These are phyloP conservation scores for Botrytis cinerea DNA, from an alignment of 2,329 filamentous ascomycete species.

Conservation along the genomic window DNA sequence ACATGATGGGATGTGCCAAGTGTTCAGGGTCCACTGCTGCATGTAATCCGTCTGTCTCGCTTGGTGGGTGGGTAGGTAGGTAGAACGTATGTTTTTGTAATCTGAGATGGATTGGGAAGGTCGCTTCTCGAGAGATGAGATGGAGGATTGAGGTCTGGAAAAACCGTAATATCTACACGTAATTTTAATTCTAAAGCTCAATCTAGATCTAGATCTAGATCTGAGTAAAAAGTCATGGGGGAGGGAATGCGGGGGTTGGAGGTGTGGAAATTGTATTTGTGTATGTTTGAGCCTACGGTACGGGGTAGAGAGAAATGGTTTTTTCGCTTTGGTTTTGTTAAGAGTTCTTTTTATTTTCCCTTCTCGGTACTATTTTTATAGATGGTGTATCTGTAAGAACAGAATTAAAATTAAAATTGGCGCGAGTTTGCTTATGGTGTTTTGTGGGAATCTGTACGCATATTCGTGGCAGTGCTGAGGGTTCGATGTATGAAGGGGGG, in stretches of 20 bases:
- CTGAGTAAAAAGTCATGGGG: background rate
- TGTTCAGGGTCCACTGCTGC: constrained; percentile 10
- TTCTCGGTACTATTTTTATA: no score
- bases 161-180: no score
- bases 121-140: background rate
- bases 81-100: background rate
- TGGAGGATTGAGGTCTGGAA: background rate
- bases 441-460: background rate
- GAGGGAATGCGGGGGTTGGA: no score
- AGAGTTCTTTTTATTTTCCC: background rate
- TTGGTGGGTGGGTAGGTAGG: background rate
- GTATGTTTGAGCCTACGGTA: no score
- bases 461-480: background rate
- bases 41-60: background rate
- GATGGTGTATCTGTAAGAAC: background rate
- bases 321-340: background rate
- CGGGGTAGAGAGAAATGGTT: no score
- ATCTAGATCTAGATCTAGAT: no score
- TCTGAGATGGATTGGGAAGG: background rate
- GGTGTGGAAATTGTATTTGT: no score
- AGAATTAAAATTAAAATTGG: background rate
- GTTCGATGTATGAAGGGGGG: background rate
- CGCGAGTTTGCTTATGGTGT: background rate
- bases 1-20: constrained; percentile 6
- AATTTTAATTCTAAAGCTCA: no score